Evolutionary conservation across 106 monocot genomes (phyloP).

Genomic region (Acanthochlamys bracteata): DNA sequence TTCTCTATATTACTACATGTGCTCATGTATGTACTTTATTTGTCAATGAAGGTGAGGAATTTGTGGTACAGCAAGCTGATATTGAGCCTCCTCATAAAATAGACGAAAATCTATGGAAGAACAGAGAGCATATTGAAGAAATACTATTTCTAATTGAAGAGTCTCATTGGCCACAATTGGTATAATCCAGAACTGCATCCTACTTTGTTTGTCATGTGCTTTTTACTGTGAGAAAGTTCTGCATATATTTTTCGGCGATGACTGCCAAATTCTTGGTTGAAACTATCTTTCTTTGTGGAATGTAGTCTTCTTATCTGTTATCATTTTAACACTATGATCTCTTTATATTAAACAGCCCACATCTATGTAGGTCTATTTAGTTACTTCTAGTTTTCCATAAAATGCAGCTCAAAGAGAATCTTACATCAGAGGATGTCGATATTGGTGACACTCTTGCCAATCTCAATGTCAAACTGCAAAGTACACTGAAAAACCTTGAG

Average conservation of each 20-base stretch:
- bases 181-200: slow-evolving; percentile 10
- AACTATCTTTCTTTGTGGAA: too few relatives aligned
- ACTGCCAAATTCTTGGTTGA: not conserved
- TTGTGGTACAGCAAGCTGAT: slow-evolving; percentile 40
- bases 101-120: slow-evolving; percentile 95
- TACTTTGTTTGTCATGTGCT: not conserved
- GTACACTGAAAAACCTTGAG: slow-evolving; percentile 44
- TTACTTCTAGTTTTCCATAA: not conserved
- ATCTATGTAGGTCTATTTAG: not conserved
- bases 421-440: slow-evolving; percentile 33
- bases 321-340: too few relatives aligned
- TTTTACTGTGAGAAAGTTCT: not conserved
- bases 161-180: slow-evolving; percentile 50
- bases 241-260: not conserved
- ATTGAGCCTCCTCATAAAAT: slow-evolving; percentile 62
- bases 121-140: slow-evolving; percentile 93
- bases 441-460: slow-evolving; percentile 23
- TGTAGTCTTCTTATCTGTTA: too few relatives aligned
- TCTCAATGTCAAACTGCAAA: slow-evolving; percentile 33
- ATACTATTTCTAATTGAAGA: slow-evolving; percentile 71
- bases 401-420: slow-evolving; percentile 42
- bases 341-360: too few relatives aligned
- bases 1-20: not conserved
- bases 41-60: slow-evolving; percentile 50
- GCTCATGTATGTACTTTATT: slow-evolving; percentile 5